Evolutionary conservation across 495 filamentous ascomycete genomes (phyloP), one percentile per base, ranked within the genome.

Genomic region (Podospora pseudocomata): DNA sequence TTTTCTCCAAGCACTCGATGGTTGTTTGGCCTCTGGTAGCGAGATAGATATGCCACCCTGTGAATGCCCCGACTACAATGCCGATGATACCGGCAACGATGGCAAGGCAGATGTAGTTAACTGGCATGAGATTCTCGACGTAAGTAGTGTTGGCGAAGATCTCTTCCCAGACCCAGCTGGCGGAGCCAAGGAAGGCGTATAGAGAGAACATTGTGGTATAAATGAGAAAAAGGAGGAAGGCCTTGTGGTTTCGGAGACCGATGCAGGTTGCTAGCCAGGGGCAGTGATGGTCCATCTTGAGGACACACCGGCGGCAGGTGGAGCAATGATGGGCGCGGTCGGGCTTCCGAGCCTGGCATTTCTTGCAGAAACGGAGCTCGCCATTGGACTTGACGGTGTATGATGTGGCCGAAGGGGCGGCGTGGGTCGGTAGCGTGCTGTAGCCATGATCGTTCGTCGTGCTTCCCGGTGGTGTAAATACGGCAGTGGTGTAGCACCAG

Each of bases 241-340:
- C 84, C 78, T 98, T 98, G 83, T 97, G 96, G 79, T 98, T 99
- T 72, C 87, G 85, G 66, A 99, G 80, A 27, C 96, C 96, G 60
- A 99, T 90, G 75, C 95, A 99, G 3, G 92, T 97, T 20, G 96
- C 95, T 60, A 98, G 85, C 95, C 95, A 99, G 5, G 95, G 95
- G 73, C 95, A 99, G 80, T 99, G 95, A 78, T 99, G 95, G 77
- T 99, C 95, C 95, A 99, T 99, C 80, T 98, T 98, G 75, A 98
- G 83, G 13, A 99, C 94, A 77, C 95, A 99, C 69, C 90, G 88
- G 66, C 89, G 87, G 79, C 95, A 99, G 16, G 92, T 92, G 15
- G 91, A 94, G 84, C 95, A 99, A 82, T 99, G 95, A 76, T 99
- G 95, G 44, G 96, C 88, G 32, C 95, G 94, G 79, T 98, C 96